These are phyloP conservation scores for Curvularia sp. DNA, from an alignment of 2,329 filamentous ascomycete species.

Conservation along the genomic window DNA sequence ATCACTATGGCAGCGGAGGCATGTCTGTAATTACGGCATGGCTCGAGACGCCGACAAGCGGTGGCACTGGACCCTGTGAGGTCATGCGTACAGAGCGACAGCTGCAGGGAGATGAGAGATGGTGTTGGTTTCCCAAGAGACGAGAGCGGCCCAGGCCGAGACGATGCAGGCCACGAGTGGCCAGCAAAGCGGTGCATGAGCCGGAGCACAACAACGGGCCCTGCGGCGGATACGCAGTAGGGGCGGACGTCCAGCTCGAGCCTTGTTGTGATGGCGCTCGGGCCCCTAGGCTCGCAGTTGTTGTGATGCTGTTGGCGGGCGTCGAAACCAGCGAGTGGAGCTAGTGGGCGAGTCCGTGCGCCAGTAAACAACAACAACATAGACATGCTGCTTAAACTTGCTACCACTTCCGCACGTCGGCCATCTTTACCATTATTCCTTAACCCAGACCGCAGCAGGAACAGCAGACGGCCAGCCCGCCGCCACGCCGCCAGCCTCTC, in stretches of 20 bases:
- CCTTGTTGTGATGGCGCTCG: constrained; percentile 27
- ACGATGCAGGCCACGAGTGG: not conserved
- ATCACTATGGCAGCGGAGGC: constrained; percentile 3
- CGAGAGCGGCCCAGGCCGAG: constrained; percentile 3
- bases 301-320: constrained; percentile 33
- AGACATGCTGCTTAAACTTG: constrained; percentile 35
- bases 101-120: constrained; percentile 10
- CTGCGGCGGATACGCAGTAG: constrained; percentile 10
- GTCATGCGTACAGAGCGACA: constrained; percentile 25
- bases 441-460: constrained; percentile 27
- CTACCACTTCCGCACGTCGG: constrained; percentile 39
- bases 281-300: constrained; percentile 33
- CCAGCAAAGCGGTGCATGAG: constrained; percentile 7
- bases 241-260: constrained; percentile 16
- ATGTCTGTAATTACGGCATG: constrained; percentile 5
- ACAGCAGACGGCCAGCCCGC: constrained; percentile 29
- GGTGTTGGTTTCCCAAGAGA: constrained; percentile 18
- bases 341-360: constrained; percentile 25
- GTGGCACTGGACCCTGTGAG: constrained; percentile 33
- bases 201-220: constrained; percentile 14
- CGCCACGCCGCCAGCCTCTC: constrained; percentile 28
- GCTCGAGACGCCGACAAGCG: constrained; percentile 9
- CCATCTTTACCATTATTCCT: constrained; percentile 51
- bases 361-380: constrained; percentile 38
- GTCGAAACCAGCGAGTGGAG: constrained; percentile 31